Conservation (phyloP, 805 yeast genomes). For the Cephaloascus fragrans region DNA sequence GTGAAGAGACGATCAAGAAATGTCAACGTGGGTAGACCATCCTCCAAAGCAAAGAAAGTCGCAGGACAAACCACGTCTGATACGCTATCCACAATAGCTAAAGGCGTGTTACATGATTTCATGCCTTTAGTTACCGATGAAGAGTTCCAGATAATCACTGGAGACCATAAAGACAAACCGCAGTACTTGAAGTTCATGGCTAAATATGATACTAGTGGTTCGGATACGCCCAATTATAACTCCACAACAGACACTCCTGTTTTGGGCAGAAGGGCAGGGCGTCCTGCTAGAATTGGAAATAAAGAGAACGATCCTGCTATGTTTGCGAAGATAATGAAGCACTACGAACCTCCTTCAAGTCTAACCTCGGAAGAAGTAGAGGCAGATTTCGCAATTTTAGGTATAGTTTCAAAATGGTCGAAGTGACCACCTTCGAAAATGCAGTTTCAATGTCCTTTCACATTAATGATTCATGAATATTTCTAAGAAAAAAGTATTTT, state of each 20-base stretch:
- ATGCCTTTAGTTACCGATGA: constrained; percentile 27
- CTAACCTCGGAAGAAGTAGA: constrained; percentile 21
- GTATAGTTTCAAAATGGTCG: constrained; percentile 9
- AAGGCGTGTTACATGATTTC: constrained; percentile 22
- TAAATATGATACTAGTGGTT: constrained; percentile 21
- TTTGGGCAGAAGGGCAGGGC: background rate
- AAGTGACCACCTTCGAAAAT: no score
- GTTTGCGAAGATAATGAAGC: constrained; percentile 32
- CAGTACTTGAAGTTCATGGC: constrained; percentile 5
- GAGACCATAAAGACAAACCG: constrained; percentile 21
- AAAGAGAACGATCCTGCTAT: constrained; percentile 24
- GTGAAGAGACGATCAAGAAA: background rate
- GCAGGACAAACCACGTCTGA: background rate
- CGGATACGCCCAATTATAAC: constrained; percentile 23
- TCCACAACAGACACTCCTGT: background rate
- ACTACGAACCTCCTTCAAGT: constrained; percentile 27
- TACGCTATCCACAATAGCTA: background rate
- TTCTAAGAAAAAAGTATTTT: constrained; percentile 21
- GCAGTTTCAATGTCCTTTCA: no score
- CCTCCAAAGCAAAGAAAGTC: no score
- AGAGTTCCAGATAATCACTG: constrained; percentile 29
- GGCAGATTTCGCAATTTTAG: constrained; percentile 25
- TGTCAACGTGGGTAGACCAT: background rate
- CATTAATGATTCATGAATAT: no score
- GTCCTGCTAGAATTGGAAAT: constrained; percentile 1